phyloP scores from a whole-genome alignment of 805 yeast species.

The Candida ficus region DNA sequence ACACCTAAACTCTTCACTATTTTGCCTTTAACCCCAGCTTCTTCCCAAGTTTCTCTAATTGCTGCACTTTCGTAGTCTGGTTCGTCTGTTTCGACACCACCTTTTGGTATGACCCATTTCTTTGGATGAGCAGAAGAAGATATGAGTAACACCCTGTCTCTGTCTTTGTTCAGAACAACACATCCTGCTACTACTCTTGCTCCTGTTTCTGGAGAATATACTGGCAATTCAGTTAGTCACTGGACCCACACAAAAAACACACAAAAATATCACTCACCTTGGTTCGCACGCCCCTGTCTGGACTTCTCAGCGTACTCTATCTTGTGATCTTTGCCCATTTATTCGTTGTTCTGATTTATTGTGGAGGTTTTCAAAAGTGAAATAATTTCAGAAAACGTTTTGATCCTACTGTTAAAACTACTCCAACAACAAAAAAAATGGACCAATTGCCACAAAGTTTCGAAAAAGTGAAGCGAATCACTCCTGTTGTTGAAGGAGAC shows the following conservation, averaged over 20 bases:
- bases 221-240: conserved; percentile 17
- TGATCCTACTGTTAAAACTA: no score
- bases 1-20: conserved; percentile 54
- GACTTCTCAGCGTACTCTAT: conserved; percentile 10
- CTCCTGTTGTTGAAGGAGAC: background rate
- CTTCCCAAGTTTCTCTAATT: conserved; percentile 94
- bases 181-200: conserved; percentile 94
- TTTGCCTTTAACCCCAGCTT: conserved; percentile 81
- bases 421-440: background rate
- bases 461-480: background rate
- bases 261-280: conserved; percentile 19
- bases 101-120: conserved; percentile 90
- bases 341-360: no score
- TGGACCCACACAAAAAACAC: no score
- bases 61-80: conserved; percentile 42
- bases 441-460: conserved; percentile 3
- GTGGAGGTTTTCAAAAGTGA: no score
- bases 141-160: conserved; percentile 67
- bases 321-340: background rate
- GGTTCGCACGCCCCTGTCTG: conserved; percentile 18
- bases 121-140: conserved; percentile 64
- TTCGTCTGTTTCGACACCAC: conserved; percentile 91
- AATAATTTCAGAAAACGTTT: no score
- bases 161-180: conserved; percentile 56
- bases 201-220: conserved; percentile 53